phyloP scores from a whole-genome alignment of 257 asterid species.

The Fraxinus excelsior region DNA sequence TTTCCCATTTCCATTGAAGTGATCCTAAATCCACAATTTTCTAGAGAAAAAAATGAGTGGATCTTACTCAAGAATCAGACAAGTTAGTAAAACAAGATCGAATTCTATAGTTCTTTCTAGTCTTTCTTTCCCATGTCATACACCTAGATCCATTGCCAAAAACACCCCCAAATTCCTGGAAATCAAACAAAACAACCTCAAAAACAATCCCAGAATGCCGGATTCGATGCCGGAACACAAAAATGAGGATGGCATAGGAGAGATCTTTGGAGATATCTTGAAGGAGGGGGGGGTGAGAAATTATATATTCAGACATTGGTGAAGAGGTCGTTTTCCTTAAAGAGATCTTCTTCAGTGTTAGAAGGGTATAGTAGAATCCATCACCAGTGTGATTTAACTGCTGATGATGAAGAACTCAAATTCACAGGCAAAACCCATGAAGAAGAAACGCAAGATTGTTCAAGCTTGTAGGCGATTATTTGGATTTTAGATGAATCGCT shows the following conservation, averaged over 20 bases:
- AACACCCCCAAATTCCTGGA: background rate
- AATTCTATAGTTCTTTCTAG: conserved; percentile 34
- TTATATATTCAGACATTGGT: conserved; percentile 17
- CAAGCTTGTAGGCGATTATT: conserved; percentile 34
- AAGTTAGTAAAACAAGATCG: conserved; percentile 23
- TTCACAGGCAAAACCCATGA: conserved; percentile 17
- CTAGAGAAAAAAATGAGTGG: background rate
- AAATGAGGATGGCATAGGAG: conserved; percentile 27
- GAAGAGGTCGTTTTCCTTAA: conserved; percentile 28
- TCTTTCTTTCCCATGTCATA: conserved; percentile 17
- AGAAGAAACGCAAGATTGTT: conserved; percentile 33
- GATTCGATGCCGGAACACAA: conserved; percentile 7
- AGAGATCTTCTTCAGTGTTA: conserved; percentile 39
- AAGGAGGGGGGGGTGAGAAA: conserved; percentile 32
- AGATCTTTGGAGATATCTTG: conserved; percentile 44
- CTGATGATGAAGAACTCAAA: background rate
- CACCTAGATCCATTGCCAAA: conserved; percentile 11
- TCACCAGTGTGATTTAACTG: conserved; percentile 26
- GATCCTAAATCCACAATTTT: background rate
- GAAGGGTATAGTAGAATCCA: conserved; percentile 41
- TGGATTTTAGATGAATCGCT: conserved; percentile 21
- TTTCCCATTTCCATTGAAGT: background rate
- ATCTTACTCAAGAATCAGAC: conserved; percentile 24
- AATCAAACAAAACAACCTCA: background rate
- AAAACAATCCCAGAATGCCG: background rate